Conservation (phyloP, 805 yeast species). For the Metschnikowia aberdeeniae region DNA sequence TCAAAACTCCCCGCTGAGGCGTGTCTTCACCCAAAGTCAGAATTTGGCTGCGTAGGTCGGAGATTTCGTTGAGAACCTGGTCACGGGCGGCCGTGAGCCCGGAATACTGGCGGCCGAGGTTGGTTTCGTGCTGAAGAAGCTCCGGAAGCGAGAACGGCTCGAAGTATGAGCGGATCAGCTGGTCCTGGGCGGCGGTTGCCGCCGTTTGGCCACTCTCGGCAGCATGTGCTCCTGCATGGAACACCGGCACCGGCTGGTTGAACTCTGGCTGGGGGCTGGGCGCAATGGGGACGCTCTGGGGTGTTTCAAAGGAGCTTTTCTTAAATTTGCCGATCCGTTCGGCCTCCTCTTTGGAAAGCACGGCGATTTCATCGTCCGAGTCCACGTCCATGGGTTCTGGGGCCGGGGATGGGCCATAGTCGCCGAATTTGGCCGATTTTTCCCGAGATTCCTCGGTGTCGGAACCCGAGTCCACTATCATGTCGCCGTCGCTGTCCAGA, state of each 20-base stretch:
- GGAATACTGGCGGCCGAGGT: slow-evolving; percentile 9
- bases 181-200: slow-evolving; percentile 3
- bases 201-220: neutral
- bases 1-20: neutral
- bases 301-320: slow-evolving; percentile 17
- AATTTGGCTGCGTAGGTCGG: slow-evolving; percentile 1
- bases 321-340: slow-evolving; percentile 24
- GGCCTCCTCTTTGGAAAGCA: slow-evolving; percentile 29
- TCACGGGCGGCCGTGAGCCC: slow-evolving; percentile 7
- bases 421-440: neutral
- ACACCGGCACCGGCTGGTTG: slow-evolving; percentile 30
- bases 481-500: too few relatives aligned
- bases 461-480: too few relatives aligned
- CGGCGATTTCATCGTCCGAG: slow-evolving; percentile 26
- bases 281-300: neutral
- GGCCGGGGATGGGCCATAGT: neutral
- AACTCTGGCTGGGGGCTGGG: neutral
- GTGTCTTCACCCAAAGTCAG: slow-evolving; percentile 7
- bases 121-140: slow-evolving; percentile 9
- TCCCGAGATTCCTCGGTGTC: too few relatives aligned
- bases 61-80: slow-evolving; percentile 1
- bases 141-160: slow-evolving; percentile 8
- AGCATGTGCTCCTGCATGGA: slow-evolving; percentile 19
- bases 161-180: slow-evolving; percentile 7
- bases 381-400: neutral